Conservation (phyloP, 805 yeast genomes). For the Maudiozyma pseudohumilis region DNA sequence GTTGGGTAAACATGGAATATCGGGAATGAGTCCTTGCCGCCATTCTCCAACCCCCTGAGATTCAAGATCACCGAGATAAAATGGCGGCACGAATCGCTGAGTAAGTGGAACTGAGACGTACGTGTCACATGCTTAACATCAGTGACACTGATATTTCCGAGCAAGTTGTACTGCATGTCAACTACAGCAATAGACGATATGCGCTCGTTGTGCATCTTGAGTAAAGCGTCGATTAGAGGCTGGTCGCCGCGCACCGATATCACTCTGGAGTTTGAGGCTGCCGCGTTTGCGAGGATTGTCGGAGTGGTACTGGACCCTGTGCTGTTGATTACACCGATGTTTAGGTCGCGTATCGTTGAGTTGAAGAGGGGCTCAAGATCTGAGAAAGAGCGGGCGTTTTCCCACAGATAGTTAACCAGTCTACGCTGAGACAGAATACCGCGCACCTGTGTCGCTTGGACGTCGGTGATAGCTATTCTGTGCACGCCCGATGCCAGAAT, state of each 20-base stretch:
- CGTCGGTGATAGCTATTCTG: slow-evolving; percentile 68
- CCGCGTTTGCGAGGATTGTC: slow-evolving; percentile 24
- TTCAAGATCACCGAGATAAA: slow-evolving; percentile 80
- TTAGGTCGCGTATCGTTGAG: slow-evolving; percentile 55
- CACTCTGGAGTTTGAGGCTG: slow-evolving; percentile 36
- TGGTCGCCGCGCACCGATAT: slow-evolving; percentile 79
- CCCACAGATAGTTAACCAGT: slow-evolving; percentile 77
- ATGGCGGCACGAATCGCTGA: slow-evolving; percentile 73
- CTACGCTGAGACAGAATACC: slow-evolving; percentile 90
- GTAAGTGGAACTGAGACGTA: slow-evolving; percentile 71
- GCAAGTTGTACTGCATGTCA: slow-evolving; percentile 58
- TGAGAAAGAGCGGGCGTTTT: slow-evolving; percentile 78
- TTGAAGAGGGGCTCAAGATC: slow-evolving; percentile 65
- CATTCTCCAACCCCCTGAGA: slow-evolving; percentile 71
- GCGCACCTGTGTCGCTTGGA: slow-evolving; percentile 43
- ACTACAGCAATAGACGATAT: slow-evolving; percentile 88
- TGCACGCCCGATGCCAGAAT: slow-evolving; percentile 88
- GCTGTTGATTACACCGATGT: slow-evolving; percentile 53
- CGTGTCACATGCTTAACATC: slow-evolving; percentile 82
- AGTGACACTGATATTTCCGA: slow-evolving; percentile 89
- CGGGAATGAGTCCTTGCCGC: slow-evolving; percentile 90
- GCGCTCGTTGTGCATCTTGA: slow-evolving; percentile 70
- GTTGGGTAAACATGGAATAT: slow-evolving; percentile 81
- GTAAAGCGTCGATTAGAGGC: slow-evolving; percentile 72
- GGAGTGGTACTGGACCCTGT: slow-evolving; percentile 14